These are phyloP conservation scores for Chalaropsis ovoidea DNA, from an alignment of 2,329 filamentous ascomycete genomes.

Conservation along the genomic window DNA sequence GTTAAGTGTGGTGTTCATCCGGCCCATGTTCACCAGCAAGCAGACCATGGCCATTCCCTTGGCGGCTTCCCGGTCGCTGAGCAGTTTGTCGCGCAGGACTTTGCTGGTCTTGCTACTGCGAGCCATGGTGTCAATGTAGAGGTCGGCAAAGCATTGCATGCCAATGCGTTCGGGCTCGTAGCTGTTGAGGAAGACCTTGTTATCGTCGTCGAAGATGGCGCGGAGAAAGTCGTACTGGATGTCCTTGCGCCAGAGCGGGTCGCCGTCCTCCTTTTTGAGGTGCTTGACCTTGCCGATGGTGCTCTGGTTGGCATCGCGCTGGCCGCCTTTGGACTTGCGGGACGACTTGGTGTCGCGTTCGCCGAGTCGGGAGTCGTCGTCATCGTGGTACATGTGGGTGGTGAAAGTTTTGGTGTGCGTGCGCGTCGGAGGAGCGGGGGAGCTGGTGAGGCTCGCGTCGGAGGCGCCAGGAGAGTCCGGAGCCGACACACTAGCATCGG, in stretches of 20 bases:
- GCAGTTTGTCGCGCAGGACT: slow-evolving; percentile 89
- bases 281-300: slow-evolving; percentile 64
- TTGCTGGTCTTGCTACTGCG: slow-evolving; percentile 98
- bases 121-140: slow-evolving; percentile 98
- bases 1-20: slow-evolving; percentile 98
- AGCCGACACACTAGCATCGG: slow-evolving; percentile 48
- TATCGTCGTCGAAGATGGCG: slow-evolving; percentile 65
- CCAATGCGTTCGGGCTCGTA: slow-evolving; percentile 55
- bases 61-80: slow-evolving; percentile 81
- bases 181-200: slow-evolving; percentile 76
- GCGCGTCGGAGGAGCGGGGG: slow-evolving; percentile 36
- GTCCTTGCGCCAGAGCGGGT: slow-evolving; percentile 75
- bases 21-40: slow-evolving; percentile 86
- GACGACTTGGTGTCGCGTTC: slow-evolving; percentile 35
- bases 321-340: slow-evolving; percentile 27
- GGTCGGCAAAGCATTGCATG: slow-evolving; percentile 77
- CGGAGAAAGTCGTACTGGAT: slow-evolving; percentile 82
- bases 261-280: slow-evolving; percentile 79
- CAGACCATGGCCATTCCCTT: slow-evolving; percentile 99
- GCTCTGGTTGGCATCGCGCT: slow-evolving; percentile 33
- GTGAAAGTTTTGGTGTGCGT: slow-evolving; percentile 37
- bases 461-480: slow-evolving; percentile 34
- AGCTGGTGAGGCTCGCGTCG: slow-evolving; percentile 40
- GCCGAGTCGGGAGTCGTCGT: slow-evolving; percentile 38
- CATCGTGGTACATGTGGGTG: slow-evolving; percentile 39